Base-by-base conservation (phyloP, 2,329 filamentous ascomycete species). In the Lasiodiplodia sp. region DNA sequence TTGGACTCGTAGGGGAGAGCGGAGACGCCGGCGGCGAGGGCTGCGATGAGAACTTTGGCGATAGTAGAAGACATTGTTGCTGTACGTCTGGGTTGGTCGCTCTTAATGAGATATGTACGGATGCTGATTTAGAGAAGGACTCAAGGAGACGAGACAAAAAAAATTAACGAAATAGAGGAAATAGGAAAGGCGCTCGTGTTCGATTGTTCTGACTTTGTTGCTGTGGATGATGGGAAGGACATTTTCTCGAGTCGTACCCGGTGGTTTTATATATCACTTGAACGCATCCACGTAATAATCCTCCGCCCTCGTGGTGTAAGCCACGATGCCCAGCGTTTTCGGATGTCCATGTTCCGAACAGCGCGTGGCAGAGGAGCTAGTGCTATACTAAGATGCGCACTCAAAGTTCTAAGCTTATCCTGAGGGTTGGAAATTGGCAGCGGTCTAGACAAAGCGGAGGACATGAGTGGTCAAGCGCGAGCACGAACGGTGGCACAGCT, bases 1-100 rank as follows among this genome's bases (percentile, higher is more conserved):
- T 64, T 52, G 10, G 44, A 12, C 16, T 23, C 23, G 55, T 58
- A 58, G 37, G 78, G 79, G 12, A 78, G 73, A 25, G 75, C 76
- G 28, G 76, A 74, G 66, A 73, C 71, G 44, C 76, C 55, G 56
- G 76, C 71, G 14, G 75, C 75, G 58, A 80, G 74, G 62, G 73
- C 73, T 58, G 75, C 74, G 69, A 80, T 64, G 71, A 79, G 44
- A 69, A 77, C 55, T 67, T 78, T 80, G 56, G 72, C 74, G 71
- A 78, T 66, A 21, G 68, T 72, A 70, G 72, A 70, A 72, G 76
- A 70, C 79, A 80, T 81, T 73, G 71, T 40, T 64, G 58, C 23
- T 52, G 31, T 34, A 10, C 16, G 28, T 23, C 21, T 52, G 18
- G 44, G n/a, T 40, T 71, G 72, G 66, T 73, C 71, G 69, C 70